phyloP scores from a whole-genome alignment of 768 basidiomycete genomes.

The Lanmaoa pseudosensibilis region DNA sequence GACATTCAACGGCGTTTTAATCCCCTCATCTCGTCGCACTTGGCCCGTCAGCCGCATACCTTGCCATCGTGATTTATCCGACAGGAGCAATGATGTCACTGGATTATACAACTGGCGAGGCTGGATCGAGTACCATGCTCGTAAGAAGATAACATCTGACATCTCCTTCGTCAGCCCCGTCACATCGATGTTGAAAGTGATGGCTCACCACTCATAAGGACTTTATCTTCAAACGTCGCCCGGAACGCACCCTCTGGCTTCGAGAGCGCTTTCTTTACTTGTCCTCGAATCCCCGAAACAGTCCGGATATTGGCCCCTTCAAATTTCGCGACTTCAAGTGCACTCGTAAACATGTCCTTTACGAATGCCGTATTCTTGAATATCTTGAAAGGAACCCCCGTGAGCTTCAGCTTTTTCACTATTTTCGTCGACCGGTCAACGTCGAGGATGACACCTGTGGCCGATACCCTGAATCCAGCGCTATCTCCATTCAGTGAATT shows the following conservation, averaged over 20 bases:
- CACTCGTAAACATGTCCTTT: constrained; percentile 93
- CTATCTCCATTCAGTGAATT: constrained; percentile 70
- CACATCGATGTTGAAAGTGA: not conserved
- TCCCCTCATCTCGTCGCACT: constrained; percentile 79
- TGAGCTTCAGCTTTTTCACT: constrained; percentile 97
- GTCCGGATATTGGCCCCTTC: constrained; percentile 97
- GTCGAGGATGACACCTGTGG: constrained; percentile 93
- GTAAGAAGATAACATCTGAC: constrained; percentile 88
- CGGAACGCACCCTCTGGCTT: constrained; percentile 96
- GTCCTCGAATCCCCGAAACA: constrained; percentile 93
- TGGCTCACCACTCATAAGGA: constrained; percentile 87
- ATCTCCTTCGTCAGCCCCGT: not conserved
- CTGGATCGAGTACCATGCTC: constrained; percentile 95
- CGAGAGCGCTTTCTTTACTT: constrained; percentile 93
- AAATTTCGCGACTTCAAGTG: constrained; percentile 96
- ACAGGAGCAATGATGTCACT: constrained; percentile 85
- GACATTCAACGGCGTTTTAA: constrained; percentile 76
- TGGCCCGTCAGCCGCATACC: constrained; percentile 97
- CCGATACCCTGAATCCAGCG: constrained; percentile 83
- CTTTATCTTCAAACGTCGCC: constrained; percentile 97
- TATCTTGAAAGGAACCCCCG: constrained; percentile 93
- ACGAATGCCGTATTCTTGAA: constrained; percentile 99
- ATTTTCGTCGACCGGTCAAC: constrained; percentile 91
- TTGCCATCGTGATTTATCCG: constrained; percentile 79
- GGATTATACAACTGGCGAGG: constrained; percentile 97